Evolutionary conservation across 2,329 filamentous ascomycete species (phyloP), one percentile per base, ranked within the genome.

Genomic region (Cryphonectria radicalis): DNA sequence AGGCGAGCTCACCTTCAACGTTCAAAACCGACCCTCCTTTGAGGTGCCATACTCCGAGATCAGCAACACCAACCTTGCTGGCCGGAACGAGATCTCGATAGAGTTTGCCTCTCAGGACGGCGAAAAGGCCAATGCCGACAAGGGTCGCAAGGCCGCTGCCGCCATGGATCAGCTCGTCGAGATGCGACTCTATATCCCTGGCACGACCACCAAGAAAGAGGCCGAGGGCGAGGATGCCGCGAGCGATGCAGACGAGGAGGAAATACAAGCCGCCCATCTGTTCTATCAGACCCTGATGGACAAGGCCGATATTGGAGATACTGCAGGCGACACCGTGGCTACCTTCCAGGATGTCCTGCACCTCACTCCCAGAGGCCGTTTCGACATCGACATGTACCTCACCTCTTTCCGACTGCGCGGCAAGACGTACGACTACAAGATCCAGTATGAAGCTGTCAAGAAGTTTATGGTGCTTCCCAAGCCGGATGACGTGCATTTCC

Each of bases 341-440:
- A 98, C 95, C 53, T 99, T 99, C 87, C 86, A 97, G 79, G 96
- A 99, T 82, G 93, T 98, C 73, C 86, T 99, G 68, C 97, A 99
- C 85, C 92, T 99, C 78, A 99, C 96, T 17, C 96, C 96, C 82
- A 95, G 96, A 92, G 97, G 96, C 81, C 95, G 96, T 76, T 99
- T 99, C 87, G 96, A 98, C 81, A 97, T 99, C 84, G 96, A 99
- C 82, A 97, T 99, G 92, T 99, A 99, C 88, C 96, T 98, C 82
- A 92, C 90, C 22, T 98, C 96, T 2, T 98, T 99, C 88, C 92
- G 96, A 74, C 88, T 99, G 73, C 95, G 96, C 75, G 96, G 96
- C 78, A 99, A 99, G 85, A 99, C 96, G 35, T 99, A 99, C 86
- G 97, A 99, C 85, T 99, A 99, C 90, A 99, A 99, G 88, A 98